A percentile compares a stretch with the other conserved stretches of the same genome.
phyloP scores from a whole-genome alignment of 495 filamentous ascomycete genomes.

The Articulospora tetracladia region DNA sequence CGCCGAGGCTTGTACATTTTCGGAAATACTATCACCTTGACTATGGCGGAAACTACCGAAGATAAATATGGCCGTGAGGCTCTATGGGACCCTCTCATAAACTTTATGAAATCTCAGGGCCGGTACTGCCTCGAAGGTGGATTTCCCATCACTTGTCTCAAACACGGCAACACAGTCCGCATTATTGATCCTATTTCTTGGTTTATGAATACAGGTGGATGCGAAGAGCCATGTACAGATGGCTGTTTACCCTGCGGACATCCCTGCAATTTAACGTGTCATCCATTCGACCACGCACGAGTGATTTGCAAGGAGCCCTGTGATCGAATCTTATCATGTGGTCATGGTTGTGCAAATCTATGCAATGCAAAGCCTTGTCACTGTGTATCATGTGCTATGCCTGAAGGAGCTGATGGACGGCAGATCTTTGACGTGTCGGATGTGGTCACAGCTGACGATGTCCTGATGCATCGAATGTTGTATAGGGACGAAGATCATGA shows the following conservation, averaged over 20 bases:
- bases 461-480: neutral
- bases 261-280: conserved; percentile 41
- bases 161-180: conserved; percentile 25
- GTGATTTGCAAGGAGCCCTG: conserved; percentile 17
- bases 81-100: conserved; percentile 30
- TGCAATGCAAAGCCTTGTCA: conserved; percentile 15
- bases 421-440: neutral
- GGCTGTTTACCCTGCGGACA: conserved; percentile 44
- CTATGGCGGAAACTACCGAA: conserved; percentile 1
- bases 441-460: neutral
- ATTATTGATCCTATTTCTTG: conserved; percentile 42
- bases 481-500: neutral
- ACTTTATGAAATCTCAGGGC: neutral
- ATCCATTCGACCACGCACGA: conserved; percentile 34
- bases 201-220: conserved; percentile 56
- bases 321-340: conserved; percentile 11
- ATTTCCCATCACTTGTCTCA: conserved; percentile 33
- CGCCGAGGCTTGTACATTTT: conserved; percentile 82
- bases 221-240: conserved; percentile 41
- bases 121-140: conserved; percentile 14
- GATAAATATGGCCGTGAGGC: conserved; percentile 13
- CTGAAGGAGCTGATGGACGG: neutral
- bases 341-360: conserved; percentile 29
- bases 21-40: conserved; percentile 49
- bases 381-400: conserved; percentile 7